Conservation (phyloP, 352 stramenopile genomes). For the Globisporangium nunn region DNA sequence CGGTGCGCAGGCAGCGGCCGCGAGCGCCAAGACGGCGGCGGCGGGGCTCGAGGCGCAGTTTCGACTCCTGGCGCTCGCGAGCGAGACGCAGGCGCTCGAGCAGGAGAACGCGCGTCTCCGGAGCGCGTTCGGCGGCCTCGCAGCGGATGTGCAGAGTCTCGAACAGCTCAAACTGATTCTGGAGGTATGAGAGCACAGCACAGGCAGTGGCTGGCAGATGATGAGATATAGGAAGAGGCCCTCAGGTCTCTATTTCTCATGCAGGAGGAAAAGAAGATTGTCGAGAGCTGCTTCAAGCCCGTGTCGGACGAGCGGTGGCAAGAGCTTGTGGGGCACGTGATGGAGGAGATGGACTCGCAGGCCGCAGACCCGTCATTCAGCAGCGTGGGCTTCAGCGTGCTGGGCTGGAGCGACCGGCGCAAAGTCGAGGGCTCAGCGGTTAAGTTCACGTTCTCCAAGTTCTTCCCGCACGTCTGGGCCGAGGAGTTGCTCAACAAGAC, state of each 20-base stretch:
- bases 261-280: conserved; percentile 20
- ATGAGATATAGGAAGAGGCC: too few species aligned
- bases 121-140: conserved; percentile 9
- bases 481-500: conserved; percentile 33
- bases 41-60: conserved; percentile 29
- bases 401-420: conserved; percentile 38
- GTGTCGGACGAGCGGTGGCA: conserved; percentile 28
- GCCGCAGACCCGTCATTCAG: conserved; percentile 24
- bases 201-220: too few species aligned
- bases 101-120: conserved; percentile 28
- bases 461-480: conserved; percentile 35
- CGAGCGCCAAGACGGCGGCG: conserved; percentile 26
- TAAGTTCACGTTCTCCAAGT: conserved; percentile 45
- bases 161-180: conserved; percentile 18
- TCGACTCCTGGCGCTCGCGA: conserved; percentile 25
- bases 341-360: conserved; percentile 24
- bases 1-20: conserved; percentile 17
- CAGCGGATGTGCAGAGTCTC: conserved; percentile 9
- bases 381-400: conserved; percentile 26
- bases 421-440: conserved; percentile 29
- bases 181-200: conserved; percentile 10
- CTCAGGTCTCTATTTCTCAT: too few species aligned
- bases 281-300: conserved; percentile 23
- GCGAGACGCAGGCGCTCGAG: conserved; percentile 25
- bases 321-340: conserved; percentile 24